Base-by-base conservation (phyloP, 306 rosid genomes). In the Fragaria nilgerrensis region DNA sequence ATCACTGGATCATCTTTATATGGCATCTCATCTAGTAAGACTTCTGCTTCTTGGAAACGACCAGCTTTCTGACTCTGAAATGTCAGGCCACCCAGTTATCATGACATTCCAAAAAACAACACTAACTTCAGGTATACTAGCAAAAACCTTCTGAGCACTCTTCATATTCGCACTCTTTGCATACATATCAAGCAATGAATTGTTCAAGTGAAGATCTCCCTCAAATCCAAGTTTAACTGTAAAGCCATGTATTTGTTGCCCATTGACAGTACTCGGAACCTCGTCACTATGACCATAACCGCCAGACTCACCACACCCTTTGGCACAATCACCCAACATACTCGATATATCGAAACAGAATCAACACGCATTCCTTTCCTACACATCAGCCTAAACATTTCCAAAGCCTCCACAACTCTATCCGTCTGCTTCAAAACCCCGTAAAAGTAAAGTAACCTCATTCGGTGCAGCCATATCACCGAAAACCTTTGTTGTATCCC, bases 71-170 rank as follows among this genome's bases (percentile, higher is more conserved):
- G 72, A 64, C 75, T 80, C 78, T 85, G 68, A 64, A 68, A 78
- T 70, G 19, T 80, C 71, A 81, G 89, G 79, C 97, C 97, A n/a
- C 65, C 94, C 93, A 48, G 89, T 76, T 43, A 88, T 91, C 92
- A 89, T 89, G 83, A 91, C 81, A 71, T 92, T 92, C 91, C 97
- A 92, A 76, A 96, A 87, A 78, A 92, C 93, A 76, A 80, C 67
- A 77, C 88, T 88, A 5, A 66, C 68, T 73, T 65, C 75, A 7
- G 82, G 77, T 80, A 90, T 43, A 84, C 53, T 61, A 68, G 68
- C 39, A 63, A 92, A 92, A 78, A 90, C 74, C 79, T 84, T 88
- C 76, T 85, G 88, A 11, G 96, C 90, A 65, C 84, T 81, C 55
- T 80, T 70, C 88, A 92, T 88, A 75, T 90, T 89, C 43, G 86